Evolutionary conservation across 805 yeast genomes (phyloP), one percentile per base, ranked within the genome.

Genomic region (Lachancea waltii): DNA sequence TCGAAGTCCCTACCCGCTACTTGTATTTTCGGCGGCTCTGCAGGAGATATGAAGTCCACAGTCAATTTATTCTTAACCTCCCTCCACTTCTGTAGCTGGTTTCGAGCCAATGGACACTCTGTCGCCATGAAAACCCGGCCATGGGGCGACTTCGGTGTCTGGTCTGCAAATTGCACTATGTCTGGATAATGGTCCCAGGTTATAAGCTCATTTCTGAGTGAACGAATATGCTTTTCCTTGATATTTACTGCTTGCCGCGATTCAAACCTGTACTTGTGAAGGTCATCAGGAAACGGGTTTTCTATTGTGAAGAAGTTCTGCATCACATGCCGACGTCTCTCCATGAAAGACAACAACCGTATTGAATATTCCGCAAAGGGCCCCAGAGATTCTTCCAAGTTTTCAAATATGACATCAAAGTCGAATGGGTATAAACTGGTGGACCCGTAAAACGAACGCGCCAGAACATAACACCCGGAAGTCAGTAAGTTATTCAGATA

Each of bases 401-500:
- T 34, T 14, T 34, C 29, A 5, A 35, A 30, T 4, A 44, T 11
- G 14, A 20, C 10, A 8, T 34, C 23, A 30, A 38, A 31, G 3
- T 36, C 8, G 15, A 28, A 35, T 4, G 35, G 24, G 14, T 38
- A 41, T 16, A 36, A 28, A 3, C 24, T 15, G n/a, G 24, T 30
- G 18, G 36, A 26, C 13, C 44, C 44, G 22, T 34, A 35, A 11
- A 36, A 22, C 11, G 33, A 40, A 17, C 34, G 35, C 13, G 29
- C 27, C 34, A 25, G 22, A 17, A 40, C 24, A 32, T 17, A 43
- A 6, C 35, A 28, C 13, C 13, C 39, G 8, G 37, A n/a, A 3
- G 47, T 40, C 11, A 44, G 30, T 20, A 41, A 17, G 19, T 40
- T 34, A 17, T 24, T 30, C 21, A 44, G 32, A 6, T 35, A 28